A percentile compares a stretch with the other conserved stretches of the same genome.
Conservation (phyloP, 176 grass and related monocot species). For the Carex pumila region DNA sequence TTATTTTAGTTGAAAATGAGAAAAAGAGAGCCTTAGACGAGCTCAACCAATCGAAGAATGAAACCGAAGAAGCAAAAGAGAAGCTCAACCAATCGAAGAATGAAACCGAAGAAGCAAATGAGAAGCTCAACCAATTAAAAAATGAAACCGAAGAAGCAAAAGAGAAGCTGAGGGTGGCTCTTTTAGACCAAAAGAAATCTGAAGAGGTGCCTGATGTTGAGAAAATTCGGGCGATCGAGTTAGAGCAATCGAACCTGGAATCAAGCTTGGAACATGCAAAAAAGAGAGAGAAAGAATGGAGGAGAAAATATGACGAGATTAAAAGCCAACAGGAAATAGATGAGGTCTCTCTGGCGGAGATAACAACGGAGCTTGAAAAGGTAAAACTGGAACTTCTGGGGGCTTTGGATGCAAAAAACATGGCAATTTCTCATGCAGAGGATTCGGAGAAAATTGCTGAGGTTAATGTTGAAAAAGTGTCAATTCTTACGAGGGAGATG, state of each 20-base stretch:
- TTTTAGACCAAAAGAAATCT: slow-evolving; percentile 30
- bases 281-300: slow-evolving; percentile 53
- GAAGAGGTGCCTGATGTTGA: slow-evolving; percentile 32
- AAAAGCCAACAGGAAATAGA: slow-evolving; percentile 58
- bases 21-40: slow-evolving; percentile 44
- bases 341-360: slow-evolving; percentile 15
- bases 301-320: slow-evolving; percentile 54
- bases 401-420: slow-evolving; percentile 62
- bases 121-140: slow-evolving; percentile 43
- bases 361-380: slow-evolving; percentile 60
- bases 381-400: slow-evolving; percentile 52
- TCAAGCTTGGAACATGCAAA: slow-evolving; percentile 21
- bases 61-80: slow-evolving; percentile 46
- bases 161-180: slow-evolving; percentile 49
- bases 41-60: slow-evolving; percentile 46
- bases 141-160: slow-evolving; percentile 49
- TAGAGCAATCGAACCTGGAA: slow-evolving; percentile 27
- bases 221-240: slow-evolving; percentile 5
- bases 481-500: slow-evolving; percentile 47
- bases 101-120: slow-evolving; percentile 41
- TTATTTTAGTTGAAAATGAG: slow-evolving; percentile 58
- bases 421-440: slow-evolving; percentile 47
- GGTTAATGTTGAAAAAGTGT: slow-evolving; percentile 44
- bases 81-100: slow-evolving; percentile 56
- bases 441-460: slow-evolving; percentile 45